Evolutionary conservation across 495 filamentous ascomycete species (phyloP).

Genomic region (Neurospora cerealis): DNA sequence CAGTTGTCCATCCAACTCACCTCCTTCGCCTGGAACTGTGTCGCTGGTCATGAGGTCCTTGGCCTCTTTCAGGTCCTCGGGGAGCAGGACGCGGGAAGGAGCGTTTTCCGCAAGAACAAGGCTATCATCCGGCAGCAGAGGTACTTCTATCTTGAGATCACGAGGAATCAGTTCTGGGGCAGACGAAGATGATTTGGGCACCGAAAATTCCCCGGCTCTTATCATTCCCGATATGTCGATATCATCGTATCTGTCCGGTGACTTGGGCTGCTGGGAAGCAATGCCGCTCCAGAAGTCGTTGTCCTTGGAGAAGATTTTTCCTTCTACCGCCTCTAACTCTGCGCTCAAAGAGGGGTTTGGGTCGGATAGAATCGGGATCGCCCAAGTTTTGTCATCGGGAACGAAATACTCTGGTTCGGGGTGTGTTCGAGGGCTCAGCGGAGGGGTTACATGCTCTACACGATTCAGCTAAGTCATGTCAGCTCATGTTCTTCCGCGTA

Average conservation of each 20-base stretch:
- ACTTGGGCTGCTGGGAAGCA: neutral
- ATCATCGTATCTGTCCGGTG: slow-evolving; percentile 13
- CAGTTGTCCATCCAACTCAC: slow-evolving; percentile 30
- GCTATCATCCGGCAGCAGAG: slow-evolving; percentile 8
- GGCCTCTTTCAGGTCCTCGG: slow-evolving; percentile 9
- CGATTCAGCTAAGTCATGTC: slow-evolving; percentile 9
- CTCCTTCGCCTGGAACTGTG: slow-evolving; percentile 1
- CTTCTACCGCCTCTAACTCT: slow-evolving; percentile 41
- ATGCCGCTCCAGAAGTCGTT: slow-evolving; percentile 10
- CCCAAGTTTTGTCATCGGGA: slow-evolving; percentile 35
- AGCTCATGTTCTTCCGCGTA: neutral
- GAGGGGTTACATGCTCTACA: slow-evolving; percentile 43
- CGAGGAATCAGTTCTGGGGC: slow-evolving; percentile 3
- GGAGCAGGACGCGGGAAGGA: slow-evolving; percentile 7
- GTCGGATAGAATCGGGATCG: slow-evolving; percentile 46
- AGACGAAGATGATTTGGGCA: neutral
- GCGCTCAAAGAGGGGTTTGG: slow-evolving; percentile 31
- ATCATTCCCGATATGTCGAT: slow-evolving; percentile 16
- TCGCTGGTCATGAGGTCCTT: slow-evolving; percentile 17
- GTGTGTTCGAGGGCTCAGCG: slow-evolving; percentile 41
- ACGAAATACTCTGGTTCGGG: slow-evolving; percentile 28
- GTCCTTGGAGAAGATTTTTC: slow-evolving; percentile 11
- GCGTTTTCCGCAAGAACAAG: neutral
- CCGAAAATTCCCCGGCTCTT: slow-evolving; percentile 10
- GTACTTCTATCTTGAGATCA: slow-evolving; percentile 16